Evolutionary conservation across 495 filamentous ascomycete species (phyloP), one percentile per base, ranked within the genome.

Genomic region (Aspergillus nanangensis): DNA sequence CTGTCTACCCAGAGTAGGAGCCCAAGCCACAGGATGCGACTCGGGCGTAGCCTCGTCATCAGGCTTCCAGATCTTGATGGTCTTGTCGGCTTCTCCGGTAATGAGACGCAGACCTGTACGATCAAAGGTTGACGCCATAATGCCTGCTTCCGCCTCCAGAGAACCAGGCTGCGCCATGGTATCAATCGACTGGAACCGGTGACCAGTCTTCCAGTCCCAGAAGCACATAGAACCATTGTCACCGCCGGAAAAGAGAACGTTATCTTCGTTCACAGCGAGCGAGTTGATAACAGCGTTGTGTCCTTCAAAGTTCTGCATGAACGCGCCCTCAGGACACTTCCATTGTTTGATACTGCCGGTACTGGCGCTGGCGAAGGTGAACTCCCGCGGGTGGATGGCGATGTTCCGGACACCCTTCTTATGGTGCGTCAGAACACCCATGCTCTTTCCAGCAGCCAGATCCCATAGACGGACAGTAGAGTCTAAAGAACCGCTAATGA

Each of bases 271-370:
- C 25, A 89, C 88, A 25, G 84, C 71, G n/a, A 99, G 65, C 0
- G 88, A 89, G 63, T 99, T 99, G 71, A 97, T 93, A 63, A 99
- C 88, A 36, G 88, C 79, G 54, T 96, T 96, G 51, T 96, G 91
- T 31, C 91, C 91, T 33, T 96, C 91, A 59, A 96, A 99, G 67
- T 97, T 97, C 69, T 96, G 90, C 94, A 99, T 99, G 63, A 99
- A 96, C 23, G 87, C 90, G 29, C 92, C 94, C 66, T 96, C 92
- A 14, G 94, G 94, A 56, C 90, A 97, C 65, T 97, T 97, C 92
- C 93, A 99, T 65, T 97, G 94, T 75, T 99, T 99, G 71, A 99
- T 99, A 63, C 84, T 88, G 19, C 85, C 84, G 0, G 91, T 90
- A 57, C 87, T 93, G 47, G 86, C 92, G 49, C 80, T 88, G 23